These are phyloP conservation scores for Eutrema japonicum DNA, from an alignment of 345 rosid genomes.

Conservation along the genomic window DNA sequence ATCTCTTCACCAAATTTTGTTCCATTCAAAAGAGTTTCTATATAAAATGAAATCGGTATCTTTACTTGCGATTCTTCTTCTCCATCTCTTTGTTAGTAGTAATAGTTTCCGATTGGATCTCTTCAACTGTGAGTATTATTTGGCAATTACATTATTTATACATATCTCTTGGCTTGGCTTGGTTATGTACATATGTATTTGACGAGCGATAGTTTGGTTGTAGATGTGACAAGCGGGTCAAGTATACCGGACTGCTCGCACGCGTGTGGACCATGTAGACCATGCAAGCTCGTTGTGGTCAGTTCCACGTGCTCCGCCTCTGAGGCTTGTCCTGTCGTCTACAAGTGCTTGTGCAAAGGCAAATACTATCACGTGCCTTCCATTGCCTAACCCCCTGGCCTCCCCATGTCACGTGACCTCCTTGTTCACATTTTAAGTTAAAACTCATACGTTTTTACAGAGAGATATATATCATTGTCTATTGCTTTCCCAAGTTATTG, in stretches of 20 bases:
- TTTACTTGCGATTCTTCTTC: slow-evolving; percentile 28
- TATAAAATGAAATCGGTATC: slow-evolving; percentile 26
- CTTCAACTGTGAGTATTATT: slow-evolving; percentile 33
- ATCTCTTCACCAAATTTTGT: slow-evolving; percentile 21
- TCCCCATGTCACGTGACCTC: slow-evolving; percentile 19
- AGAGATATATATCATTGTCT: slow-evolving; percentile 6
- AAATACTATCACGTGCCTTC: slow-evolving; percentile 85
- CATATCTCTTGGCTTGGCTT: neutral
- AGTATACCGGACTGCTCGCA: slow-evolving; percentile 89
- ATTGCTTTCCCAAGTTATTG: slow-evolving; percentile 11
- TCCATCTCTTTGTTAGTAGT: slow-evolving; percentile 36
- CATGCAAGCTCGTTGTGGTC: slow-evolving; percentile 90
- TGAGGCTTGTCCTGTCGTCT: slow-evolving; percentile 91
- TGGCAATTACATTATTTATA: neutral
- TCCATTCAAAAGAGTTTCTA: neutral
- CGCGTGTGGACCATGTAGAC: slow-evolving; percentile 90
- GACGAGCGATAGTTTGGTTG: neutral
- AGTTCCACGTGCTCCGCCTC: slow-evolving; percentile 68
- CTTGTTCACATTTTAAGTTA: neutral
- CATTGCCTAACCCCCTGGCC: slow-evolving; percentile 8
- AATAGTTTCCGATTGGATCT: slow-evolving; percentile 16
- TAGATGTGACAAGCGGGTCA: slow-evolving; percentile 60
- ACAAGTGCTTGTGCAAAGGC: slow-evolving; percentile 86
- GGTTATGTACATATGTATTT: neutral
- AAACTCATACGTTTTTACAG: neutral